These are phyloP conservation scores for Cryptococcus maquisensis DNA, from an alignment of 1,284 basidiomycete genomes.

Conservation along the genomic window DNA sequence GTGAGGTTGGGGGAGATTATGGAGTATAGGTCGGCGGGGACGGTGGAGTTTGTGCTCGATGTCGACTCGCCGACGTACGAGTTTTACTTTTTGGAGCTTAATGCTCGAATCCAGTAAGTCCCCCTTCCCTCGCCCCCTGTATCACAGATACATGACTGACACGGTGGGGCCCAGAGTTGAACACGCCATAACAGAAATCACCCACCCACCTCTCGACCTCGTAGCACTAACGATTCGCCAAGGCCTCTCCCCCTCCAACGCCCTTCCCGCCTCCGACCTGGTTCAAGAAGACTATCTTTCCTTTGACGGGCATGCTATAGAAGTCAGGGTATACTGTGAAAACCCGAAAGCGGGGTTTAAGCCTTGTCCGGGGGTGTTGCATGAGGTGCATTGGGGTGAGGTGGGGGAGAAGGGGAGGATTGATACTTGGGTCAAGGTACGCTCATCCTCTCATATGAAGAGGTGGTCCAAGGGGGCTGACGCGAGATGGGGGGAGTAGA, in stretches of 20 bases:
- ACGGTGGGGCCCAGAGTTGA: conserved; percentile 59
- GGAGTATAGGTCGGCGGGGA: conserved; percentile 61
- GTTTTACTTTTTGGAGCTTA: conserved; percentile 70
- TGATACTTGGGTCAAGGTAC: conserved; percentile 30
- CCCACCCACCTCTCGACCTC: conserved; percentile 59
- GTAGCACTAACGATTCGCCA: conserved; percentile 59
- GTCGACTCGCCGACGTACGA: conserved; percentile 45
- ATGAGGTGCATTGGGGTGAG: conserved; percentile 53
- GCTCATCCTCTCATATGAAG: not conserved
- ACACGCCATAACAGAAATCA: conserved; percentile 62
- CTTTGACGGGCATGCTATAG: conserved; percentile 52
- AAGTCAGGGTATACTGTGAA: conserved; percentile 63
- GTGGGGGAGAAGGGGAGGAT: conserved; percentile 28
- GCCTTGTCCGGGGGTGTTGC: conserved; percentile 61
- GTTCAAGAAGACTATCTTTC: conserved; percentile 23
- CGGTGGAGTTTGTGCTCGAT: conserved; percentile 66
- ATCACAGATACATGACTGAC: not conserved
- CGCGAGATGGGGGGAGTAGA: not conserved
- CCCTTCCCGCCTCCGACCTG: conserved; percentile 47
- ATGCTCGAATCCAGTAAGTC: conserved; percentile 61
- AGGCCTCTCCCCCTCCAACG: conserved; percentile 19
- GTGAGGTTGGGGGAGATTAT: conserved; percentile 55
- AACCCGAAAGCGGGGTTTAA: conserved; percentile 59
- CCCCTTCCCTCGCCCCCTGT: not conserved
- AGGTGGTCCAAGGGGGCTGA: not conserved